These are phyloP conservation scores for Mimosa pudica DNA, from an alignment of 306 rosid genomes.

Conservation along the genomic window DNA sequence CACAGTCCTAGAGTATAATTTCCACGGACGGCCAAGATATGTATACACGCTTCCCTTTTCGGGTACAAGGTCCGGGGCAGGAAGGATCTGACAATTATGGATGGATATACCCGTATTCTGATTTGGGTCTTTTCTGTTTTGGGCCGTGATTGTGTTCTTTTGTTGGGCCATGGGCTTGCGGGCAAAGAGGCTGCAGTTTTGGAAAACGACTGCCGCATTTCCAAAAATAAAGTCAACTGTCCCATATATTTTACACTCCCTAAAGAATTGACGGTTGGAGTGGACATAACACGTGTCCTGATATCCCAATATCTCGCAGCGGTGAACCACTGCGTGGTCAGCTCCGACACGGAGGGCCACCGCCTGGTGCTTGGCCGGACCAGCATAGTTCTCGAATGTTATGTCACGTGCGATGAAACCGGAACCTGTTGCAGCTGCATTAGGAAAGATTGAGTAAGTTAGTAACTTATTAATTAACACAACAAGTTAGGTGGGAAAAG, in stretches of 20 bases:
- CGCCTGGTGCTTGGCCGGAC: conserved; percentile 80
- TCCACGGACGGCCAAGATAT: conserved; percentile 93
- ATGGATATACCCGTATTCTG: conserved; percentile 94
- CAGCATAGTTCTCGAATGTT: conserved; percentile 78
- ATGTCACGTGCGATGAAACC: conserved; percentile 85
- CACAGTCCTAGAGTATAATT: conserved; percentile 67
- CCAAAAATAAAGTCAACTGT: conserved; percentile 90
- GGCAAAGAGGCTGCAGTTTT: conserved; percentile 72
- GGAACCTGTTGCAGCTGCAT: conserved; percentile 78
- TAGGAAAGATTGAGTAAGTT: not conserved
- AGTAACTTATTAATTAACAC: no score
- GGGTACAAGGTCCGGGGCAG: conserved; percentile 58
- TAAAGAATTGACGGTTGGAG: conserved; percentile 86
- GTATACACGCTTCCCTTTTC: conserved; percentile 57
- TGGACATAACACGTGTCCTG: conserved; percentile 88
- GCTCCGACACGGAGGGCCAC: conserved; percentile 94
- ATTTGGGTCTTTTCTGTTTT: conserved; percentile 86
- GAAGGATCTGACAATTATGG: conserved; percentile 68
- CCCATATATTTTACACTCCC: conserved; percentile 72
- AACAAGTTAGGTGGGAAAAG: conserved; percentile 1
- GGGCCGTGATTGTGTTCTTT: conserved; percentile 88
- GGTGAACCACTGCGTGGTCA: conserved; percentile 79
- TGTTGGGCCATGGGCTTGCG: conserved; percentile 80
- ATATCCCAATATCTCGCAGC: conserved; percentile 60
- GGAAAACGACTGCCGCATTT: conserved; percentile 84